Conservation (phyloP, 2,329 filamentous ascomycete species). For the Pseudogymnoascus sp. region DNA sequence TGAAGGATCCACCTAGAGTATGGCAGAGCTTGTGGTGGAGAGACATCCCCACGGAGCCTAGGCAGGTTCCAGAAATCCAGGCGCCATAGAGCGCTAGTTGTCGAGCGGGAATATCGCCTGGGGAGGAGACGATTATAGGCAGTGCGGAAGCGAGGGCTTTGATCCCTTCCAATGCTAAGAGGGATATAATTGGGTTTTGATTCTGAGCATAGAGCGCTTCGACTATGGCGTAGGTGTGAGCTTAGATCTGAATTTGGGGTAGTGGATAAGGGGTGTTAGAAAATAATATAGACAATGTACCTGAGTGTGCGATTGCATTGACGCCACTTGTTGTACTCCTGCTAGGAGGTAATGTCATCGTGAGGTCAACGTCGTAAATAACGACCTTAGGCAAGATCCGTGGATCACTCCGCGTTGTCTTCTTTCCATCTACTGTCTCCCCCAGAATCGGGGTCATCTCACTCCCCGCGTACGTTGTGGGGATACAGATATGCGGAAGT, state of each 20-base stretch:
- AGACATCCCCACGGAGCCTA: conserved; percentile 52
- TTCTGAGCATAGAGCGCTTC: conserved; percentile 56
- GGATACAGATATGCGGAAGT: conserved; percentile 49
- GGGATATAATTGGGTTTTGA: conserved; percentile 49
- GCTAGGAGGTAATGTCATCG: conserved; percentile 44
- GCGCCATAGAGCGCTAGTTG: conserved; percentile 51
- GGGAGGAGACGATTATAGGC: conserved; percentile 40
- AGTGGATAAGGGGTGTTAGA: too few relatives aligned
- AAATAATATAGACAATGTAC: neutral
- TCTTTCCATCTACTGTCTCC: conserved; percentile 48
- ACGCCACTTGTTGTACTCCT: conserved; percentile 51
- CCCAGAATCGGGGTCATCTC: conserved; percentile 59
- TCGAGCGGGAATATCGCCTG: conserved; percentile 37
- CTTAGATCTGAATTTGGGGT: too few relatives aligned
- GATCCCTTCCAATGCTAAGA: conserved; percentile 50
- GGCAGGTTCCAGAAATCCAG: conserved; percentile 53
- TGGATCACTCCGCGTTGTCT: conserved; percentile 48
- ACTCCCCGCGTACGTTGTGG: conserved; percentile 51
- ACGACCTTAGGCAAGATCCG: conserved; percentile 52
- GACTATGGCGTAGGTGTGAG: conserved; percentile 29
- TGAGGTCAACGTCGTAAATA: conserved; percentile 56
- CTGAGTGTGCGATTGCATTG: conserved; percentile 52
- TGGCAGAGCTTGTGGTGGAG: conserved; percentile 63
- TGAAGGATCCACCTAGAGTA: conserved; percentile 53
- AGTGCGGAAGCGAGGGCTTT: conserved; percentile 44